A percentile compares a stretch with the other conserved stretches of the same genome.
Conservation (phyloP, 352 stramenopile species). For the Phytophthora citrophthora region DNA sequence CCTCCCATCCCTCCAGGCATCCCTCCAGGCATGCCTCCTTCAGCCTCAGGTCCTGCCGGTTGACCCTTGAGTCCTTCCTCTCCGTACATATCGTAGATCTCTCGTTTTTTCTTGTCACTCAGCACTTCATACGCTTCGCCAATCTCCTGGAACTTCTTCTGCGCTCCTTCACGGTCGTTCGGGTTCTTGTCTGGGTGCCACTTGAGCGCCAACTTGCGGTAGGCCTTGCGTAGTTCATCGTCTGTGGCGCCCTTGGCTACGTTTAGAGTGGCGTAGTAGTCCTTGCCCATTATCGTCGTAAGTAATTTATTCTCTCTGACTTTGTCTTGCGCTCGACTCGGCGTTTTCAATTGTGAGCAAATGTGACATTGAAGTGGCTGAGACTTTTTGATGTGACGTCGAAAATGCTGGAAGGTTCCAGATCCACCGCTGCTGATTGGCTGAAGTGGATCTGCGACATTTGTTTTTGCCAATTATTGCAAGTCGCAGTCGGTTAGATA, state of each 20-base stretch:
- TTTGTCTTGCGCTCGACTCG: slow-evolving; percentile 12
- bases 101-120: slow-evolving; percentile 92
- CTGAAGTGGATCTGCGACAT: slow-evolving; percentile 6
- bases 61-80: slow-evolving; percentile 90
- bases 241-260: slow-evolving; percentile 72
- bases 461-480: not conserved
- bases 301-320: slow-evolving; percentile 12
- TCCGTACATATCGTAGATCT: slow-evolving; percentile 94
- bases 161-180: slow-evolving; percentile 80
- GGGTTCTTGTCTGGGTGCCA: slow-evolving; percentile 95
- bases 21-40: slow-evolving; percentile 39
- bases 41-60: slow-evolving; percentile 34
- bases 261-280: slow-evolving; percentile 87
- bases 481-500: not conserved
- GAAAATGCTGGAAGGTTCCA: slow-evolving; percentile 47
- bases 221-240: slow-evolving; percentile 86
- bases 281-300: slow-evolving; percentile 70
- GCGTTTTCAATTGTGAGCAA: slow-evolving; percentile 31
- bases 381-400: no score
- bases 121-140: slow-evolving; percentile 94
- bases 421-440: slow-evolving; percentile 16
- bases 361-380: slow-evolving; percentile 13
- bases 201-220: slow-evolving; percentile 92
- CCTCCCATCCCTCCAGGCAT: slow-evolving; percentile 73
- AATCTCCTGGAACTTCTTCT: slow-evolving; percentile 94